These are phyloP conservation scores for Nakaseomyces nivariensis DNA, from an alignment of 1,139 yeast species.

Conservation along the genomic window DNA sequence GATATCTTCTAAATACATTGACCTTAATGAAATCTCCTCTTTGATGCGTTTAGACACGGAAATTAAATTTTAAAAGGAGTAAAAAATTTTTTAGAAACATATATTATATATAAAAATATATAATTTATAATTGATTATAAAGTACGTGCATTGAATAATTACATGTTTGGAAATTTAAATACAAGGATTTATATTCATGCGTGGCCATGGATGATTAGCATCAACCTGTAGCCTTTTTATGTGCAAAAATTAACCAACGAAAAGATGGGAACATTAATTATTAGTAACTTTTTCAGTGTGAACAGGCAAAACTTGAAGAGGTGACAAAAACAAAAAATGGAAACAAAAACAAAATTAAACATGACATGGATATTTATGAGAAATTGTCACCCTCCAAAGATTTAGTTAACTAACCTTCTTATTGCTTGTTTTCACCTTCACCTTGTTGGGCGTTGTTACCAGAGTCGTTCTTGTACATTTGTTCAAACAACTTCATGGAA, in stretches of 20 bases:
- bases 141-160: slow-evolving; percentile 3
- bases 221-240: background rate
- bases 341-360: background rate
- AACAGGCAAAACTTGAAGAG: background rate
- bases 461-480: slow-evolving; percentile 71
- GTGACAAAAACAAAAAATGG: background rate
- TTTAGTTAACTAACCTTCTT: slow-evolving; percentile 19
- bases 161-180: slow-evolving; percentile 3
- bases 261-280: slow-evolving; percentile 1
- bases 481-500: slow-evolving; percentile 89
- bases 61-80: too few relatives aligned
- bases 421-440: slow-evolving; percentile 21
- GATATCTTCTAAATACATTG: too few relatives aligned
- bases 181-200: slow-evolving; percentile 3
- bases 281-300: background rate
- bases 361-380: background rate
- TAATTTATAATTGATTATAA: background rate
- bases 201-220: background rate
- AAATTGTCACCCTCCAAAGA: background rate
- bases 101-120: background rate
- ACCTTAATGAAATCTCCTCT: too few relatives aligned
- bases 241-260: slow-evolving; percentile 1
- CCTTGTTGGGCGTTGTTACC: background rate
- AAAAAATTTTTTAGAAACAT: too few relatives aligned
- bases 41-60: too few relatives aligned